Percentiles rank a stretch among this genome's conserved stretches.
Conservation (phyloP, 192 early-diverging fungal genomes). For the Backusella australiensis region DNA sequence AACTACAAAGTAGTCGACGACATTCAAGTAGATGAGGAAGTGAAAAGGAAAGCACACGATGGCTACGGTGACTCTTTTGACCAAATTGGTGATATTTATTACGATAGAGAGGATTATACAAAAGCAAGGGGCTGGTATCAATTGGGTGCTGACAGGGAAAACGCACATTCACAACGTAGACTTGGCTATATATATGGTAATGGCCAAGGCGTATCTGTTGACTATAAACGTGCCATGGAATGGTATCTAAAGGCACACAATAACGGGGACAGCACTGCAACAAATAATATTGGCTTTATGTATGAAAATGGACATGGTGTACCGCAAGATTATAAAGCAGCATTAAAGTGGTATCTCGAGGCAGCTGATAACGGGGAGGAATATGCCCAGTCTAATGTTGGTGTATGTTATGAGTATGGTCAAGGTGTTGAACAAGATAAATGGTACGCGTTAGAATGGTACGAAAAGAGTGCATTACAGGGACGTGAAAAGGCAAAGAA, state of each 20-base stretch:
- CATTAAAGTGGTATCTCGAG: not conserved
- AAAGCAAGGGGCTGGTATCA: not conserved
- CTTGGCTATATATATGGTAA: not conserved
- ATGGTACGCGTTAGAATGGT: not conserved
- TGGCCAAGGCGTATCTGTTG: not conserved
- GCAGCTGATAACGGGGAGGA: not conserved
- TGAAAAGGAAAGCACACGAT: not conserved
- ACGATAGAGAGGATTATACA: too few species aligned
- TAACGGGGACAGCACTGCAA: not conserved
- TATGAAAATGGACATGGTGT: not conserved
- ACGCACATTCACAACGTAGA: not conserved
- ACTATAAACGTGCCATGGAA: not conserved
- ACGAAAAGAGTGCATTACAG: not conserved
- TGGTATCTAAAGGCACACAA: not conserved
- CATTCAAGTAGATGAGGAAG: not conserved
- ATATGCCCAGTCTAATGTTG: not conserved
- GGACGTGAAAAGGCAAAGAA: too few species aligned
- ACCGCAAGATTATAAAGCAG: not conserved
- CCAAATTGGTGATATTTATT: not conserved
- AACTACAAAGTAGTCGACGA: not conserved
- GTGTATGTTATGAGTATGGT: not conserved
- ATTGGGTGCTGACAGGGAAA: not conserved
- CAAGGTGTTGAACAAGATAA: not conserved
- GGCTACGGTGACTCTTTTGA: not conserved
- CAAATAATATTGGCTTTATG: not conserved